Conservation (phyloP, 164 flowering plant genomes). For the Pachysandra terminalis region DNA sequence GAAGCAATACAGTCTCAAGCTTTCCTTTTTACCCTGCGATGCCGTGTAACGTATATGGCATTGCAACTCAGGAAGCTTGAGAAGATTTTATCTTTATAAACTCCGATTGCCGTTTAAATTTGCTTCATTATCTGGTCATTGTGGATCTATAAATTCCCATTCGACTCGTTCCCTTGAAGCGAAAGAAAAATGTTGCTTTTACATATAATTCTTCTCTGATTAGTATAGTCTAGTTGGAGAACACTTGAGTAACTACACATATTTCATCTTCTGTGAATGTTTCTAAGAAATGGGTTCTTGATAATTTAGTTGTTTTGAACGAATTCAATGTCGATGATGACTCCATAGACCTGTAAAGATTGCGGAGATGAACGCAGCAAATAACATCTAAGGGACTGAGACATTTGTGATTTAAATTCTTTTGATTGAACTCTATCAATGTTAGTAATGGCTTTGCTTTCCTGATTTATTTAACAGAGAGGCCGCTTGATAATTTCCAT, state of each 20-base stretch:
- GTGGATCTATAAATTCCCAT: slow-evolving; percentile 1
- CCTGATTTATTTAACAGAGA: too few relatives aligned
- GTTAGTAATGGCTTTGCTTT: not conserved
- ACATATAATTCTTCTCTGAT: not conserved
- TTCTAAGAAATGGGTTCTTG: not conserved
- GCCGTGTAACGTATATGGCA: not conserved
- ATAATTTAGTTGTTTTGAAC: too few relatives aligned
- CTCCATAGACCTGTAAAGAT: slow-evolving; percentile 38
- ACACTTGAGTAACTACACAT: not conserved
- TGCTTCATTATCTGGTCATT: slow-evolving; percentile 25
- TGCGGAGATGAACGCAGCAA: slow-evolving; percentile 18
- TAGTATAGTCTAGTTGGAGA: not conserved
- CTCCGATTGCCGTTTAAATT: too few relatives aligned
- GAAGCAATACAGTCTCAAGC: slow-evolving; percentile 17
- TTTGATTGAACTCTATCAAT: too few relatives aligned
- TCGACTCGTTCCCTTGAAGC: slow-evolving; percentile 30
- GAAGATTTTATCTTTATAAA: not conserved
- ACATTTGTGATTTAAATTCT: not conserved
- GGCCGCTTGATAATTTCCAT: not conserved
- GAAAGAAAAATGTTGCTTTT: slow-evolving; percentile 5
- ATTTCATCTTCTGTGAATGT: not conserved
- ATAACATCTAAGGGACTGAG: slow-evolving; percentile 31
- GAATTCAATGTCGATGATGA: slow-evolving; percentile 13
- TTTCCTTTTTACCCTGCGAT: not conserved
- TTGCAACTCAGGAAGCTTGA: slow-evolving; percentile 9